Percentiles rank a stretch among this genome's conserved stretches.
Conservation (phyloP, 177 flowering plant genomes). For the Tripterygium wilfordii region DNA sequence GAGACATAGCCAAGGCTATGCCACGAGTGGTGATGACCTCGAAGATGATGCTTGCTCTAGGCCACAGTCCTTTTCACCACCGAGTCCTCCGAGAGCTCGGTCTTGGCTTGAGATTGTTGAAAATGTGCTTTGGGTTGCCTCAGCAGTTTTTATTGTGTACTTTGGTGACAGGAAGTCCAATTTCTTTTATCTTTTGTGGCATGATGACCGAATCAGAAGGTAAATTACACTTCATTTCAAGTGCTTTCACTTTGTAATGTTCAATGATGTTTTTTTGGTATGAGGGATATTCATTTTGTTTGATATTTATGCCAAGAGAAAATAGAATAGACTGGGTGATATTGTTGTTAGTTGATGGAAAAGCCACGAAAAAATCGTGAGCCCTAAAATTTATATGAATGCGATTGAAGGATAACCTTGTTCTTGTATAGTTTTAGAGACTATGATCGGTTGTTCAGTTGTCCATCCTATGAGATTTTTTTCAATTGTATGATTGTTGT, state of each 20-base stretch:
- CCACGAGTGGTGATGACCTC: constrained; percentile 70
- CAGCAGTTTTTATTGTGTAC: constrained; percentile 65
- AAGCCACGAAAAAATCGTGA: too few species aligned
- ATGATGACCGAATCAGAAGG: constrained; percentile 77
- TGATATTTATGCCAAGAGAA: too few species aligned
- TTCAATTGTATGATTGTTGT: too few species aligned
- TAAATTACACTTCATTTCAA: constrained; percentile 15
- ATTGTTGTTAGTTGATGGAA: too few species aligned
- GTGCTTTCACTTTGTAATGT: background rate
- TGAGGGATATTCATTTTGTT: background rate
- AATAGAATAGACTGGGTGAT: too few species aligned
- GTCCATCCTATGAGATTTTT: too few species aligned
- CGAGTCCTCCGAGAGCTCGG: constrained; percentile 29
- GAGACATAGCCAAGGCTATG: constrained; percentile 80
- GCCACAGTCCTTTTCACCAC: constrained; percentile 17
- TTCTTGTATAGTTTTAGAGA: too few species aligned
- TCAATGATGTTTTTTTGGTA: background rate
- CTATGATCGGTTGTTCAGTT: too few species aligned
- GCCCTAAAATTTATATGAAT: too few species aligned
- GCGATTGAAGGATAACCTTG: too few species aligned
- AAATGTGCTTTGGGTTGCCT: constrained; percentile 79
- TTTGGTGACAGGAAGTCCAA: constrained; percentile 73
- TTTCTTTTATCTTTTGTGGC: constrained; percentile 58
- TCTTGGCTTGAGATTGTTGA: constrained; percentile 70
- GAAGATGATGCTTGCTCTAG: constrained; percentile 89